Evolutionary conservation across 208 protist genomes (phyloP).

Genomic region (Crithidia acanthocephali): DNA sequence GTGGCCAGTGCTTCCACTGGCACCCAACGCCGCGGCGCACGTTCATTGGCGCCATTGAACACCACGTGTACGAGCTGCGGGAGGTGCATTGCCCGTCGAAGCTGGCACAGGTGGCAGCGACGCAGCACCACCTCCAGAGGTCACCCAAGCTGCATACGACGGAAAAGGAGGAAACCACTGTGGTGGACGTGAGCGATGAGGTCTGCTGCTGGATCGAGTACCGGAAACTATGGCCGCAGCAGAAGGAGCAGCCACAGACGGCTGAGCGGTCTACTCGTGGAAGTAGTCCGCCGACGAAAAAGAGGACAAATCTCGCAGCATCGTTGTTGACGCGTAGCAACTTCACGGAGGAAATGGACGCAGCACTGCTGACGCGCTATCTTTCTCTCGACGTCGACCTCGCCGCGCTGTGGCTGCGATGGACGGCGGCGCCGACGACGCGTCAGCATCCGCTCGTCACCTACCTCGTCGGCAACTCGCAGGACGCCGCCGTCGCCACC

Average conservation of each 20-base stretch:
- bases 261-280: background rate
- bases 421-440: conserved; percentile 58
- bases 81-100: conserved; percentile 9
- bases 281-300: background rate
- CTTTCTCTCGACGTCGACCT: conserved; percentile 76
- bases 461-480: conserved; percentile 28
- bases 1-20: conserved; percentile 86
- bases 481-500: background rate
- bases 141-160: background rate
- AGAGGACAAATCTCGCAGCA: background rate
- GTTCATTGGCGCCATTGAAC: conserved; percentile 54
- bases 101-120: background rate
- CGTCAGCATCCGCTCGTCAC: conserved; percentile 58
- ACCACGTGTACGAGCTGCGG: conserved; percentile 58
- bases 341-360: conserved; percentile 17
- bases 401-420: conserved; percentile 47
- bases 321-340: background rate
- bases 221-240: conserved; percentile 12
- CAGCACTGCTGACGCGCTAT: conserved; percentile 51
- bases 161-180: background rate
- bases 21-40: conserved; percentile 42
- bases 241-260: no score
- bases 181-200: background rate
- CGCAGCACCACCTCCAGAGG: background rate
- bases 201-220: conserved; percentile 4